These are phyloP conservation scores for Massariosphaeria phaeospora DNA, from an alignment of 495 filamentous ascomycete genomes.

Conservation along the genomic window DNA sequence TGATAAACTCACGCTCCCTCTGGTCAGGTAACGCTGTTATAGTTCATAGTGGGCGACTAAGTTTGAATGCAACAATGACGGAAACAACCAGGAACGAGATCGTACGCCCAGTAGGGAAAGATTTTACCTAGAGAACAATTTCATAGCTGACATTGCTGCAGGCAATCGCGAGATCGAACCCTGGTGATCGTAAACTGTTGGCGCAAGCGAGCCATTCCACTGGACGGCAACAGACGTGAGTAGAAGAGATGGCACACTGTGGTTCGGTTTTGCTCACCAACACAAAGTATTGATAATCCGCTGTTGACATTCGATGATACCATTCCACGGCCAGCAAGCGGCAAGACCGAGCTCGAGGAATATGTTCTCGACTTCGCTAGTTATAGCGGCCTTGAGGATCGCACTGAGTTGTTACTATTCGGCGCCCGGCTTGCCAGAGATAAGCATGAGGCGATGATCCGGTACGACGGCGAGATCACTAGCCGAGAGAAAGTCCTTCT, in stretches of 20 bases:
- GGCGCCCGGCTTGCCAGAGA: conserved; percentile 14
- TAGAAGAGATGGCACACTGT: background rate
- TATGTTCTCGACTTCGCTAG: conserved; percentile 8
- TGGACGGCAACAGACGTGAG: background rate
- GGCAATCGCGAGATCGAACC: too few relatives aligned
- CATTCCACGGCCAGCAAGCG: background rate
- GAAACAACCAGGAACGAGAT: too few relatives aligned
- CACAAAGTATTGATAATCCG: conserved; percentile 1
- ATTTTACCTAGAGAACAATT: too few relatives aligned
- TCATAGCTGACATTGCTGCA: too few relatives aligned
- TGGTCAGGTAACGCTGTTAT: too few relatives aligned
- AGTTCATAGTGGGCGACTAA: too few relatives aligned
- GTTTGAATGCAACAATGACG: too few relatives aligned
- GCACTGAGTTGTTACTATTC: conserved; percentile 2
- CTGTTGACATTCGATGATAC: conserved; percentile 17
- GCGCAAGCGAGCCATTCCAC: background rate
- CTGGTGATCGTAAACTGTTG: too few relatives aligned
- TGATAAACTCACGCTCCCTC: too few relatives aligned
- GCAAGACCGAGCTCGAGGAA: conserved; percentile 6
- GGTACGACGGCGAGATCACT: conserved; percentile 10
- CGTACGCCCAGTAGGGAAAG: too few relatives aligned
- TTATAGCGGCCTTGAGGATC: background rate
- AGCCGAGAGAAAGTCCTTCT: conserved; percentile 1
- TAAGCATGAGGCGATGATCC: conserved; percentile 12
- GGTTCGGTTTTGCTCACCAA: background rate